These are phyloP conservation scores for Chondrus crispus DNA, from an alignment of 23 red algal species.

Conservation along the genomic window DNA sequence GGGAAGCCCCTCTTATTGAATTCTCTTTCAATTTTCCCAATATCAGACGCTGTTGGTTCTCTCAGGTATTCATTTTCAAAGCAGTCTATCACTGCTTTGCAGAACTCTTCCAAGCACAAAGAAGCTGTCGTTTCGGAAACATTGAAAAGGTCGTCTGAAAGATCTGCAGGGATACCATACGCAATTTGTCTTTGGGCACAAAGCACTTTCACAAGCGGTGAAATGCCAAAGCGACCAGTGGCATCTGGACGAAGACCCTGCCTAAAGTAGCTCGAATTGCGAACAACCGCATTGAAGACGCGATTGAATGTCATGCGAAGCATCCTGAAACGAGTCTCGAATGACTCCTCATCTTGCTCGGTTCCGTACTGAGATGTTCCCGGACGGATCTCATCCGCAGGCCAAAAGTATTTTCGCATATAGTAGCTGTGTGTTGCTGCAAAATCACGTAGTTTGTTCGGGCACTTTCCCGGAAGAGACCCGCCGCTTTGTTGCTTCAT, in stretches of 20 bases:
- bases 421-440: constrained; percentile 7
- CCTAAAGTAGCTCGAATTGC: background rate
- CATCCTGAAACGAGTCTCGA: constrained; percentile 28
- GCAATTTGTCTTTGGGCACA: background rate
- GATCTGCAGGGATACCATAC: background rate
- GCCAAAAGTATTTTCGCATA: constrained; percentile 46
- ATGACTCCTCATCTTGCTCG: background rate
- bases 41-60: background rate
- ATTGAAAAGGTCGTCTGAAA: constrained; percentile 29
- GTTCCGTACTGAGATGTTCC: constrained; percentile 8
- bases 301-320: background rate
- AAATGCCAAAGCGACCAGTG: constrained; percentile 8
- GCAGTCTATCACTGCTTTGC: background rate
- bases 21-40: background rate
- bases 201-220: background rate
- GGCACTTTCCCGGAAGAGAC: background rate
- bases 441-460: constrained; percentile 14
- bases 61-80: background rate
- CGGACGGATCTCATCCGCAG: background rate
- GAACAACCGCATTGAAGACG: background rate
- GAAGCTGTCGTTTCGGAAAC: constrained; percentile 21
- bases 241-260: constrained; percentile 24
- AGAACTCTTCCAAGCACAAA: constrained; percentile 15
- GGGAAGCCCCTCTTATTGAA: background rate
- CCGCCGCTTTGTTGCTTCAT: background rate